Conservation (phyloP, 1,139 yeast species). For the Barnettozyma hawaiiensis region DNA sequence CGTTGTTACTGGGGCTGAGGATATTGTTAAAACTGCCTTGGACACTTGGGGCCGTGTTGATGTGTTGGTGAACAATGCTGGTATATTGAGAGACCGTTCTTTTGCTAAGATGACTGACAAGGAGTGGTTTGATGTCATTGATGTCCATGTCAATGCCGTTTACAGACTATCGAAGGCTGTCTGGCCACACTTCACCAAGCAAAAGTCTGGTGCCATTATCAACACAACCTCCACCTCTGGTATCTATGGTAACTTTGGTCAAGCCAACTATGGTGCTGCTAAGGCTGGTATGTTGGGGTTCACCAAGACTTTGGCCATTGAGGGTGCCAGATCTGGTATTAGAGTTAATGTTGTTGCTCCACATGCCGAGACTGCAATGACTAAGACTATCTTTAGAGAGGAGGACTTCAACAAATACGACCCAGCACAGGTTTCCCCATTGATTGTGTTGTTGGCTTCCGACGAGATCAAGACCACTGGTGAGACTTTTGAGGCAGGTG, state of each 20-base stretch:
- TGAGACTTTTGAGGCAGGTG: conserved; percentile 67
- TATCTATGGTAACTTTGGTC: conserved; percentile 96
- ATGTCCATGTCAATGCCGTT: conserved; percentile 81
- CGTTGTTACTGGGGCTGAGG: conserved; percentile 72
- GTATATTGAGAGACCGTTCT: conserved; percentile 87
- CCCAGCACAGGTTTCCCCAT: conserved; percentile 88
- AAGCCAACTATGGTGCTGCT: conserved; percentile 92
- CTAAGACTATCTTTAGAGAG: conserved; percentile 75
- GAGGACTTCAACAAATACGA: conserved; percentile 77
- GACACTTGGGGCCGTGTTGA: conserved; percentile 80
- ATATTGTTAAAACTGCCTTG: conserved; percentile 74
- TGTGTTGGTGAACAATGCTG: conserved; percentile 87
- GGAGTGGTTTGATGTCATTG: conserved; percentile 78
- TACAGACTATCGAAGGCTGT: conserved; percentile 82
- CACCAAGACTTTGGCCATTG: conserved; percentile 80
- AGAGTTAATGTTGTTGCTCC: conserved; percentile 86
- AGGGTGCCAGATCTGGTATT: conserved; percentile 77
- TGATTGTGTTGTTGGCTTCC: conserved; percentile 70
- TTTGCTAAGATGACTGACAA: conserved; percentile 77
- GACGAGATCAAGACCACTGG: conserved; percentile 70
- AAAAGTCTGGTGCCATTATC: conserved; percentile 75
- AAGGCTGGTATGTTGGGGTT: conserved; percentile 86
- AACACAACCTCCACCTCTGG: conserved; percentile 95
- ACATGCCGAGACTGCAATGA: conserved; percentile 98
- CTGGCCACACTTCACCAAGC: conserved; percentile 83